phyloP scores from a whole-genome alignment of 108 stramenopile genomes.

The Fistulifera solaris region DNA sequence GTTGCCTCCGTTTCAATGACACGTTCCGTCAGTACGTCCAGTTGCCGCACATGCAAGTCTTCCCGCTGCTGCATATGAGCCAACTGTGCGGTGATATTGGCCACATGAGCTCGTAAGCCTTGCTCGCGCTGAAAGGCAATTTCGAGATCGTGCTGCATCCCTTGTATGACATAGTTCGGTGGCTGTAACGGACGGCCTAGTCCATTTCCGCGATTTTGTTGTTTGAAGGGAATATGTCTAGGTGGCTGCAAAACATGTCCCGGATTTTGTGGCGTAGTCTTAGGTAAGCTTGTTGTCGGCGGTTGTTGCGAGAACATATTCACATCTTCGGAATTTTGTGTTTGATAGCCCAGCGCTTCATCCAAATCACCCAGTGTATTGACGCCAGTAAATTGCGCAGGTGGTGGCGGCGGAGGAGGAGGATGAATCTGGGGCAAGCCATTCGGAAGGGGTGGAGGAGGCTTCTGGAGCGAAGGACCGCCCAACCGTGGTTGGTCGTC shows the following conservation, averaged over 20 bases:
- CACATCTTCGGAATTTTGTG: not conserved
- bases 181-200: not conserved
- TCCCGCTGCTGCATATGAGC: constrained; percentile 29
- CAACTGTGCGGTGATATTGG: constrained; percentile 31
- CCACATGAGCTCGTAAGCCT: constrained; percentile 21
- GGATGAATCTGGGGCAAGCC: not conserved
- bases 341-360: not conserved
- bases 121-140: constrained; percentile 21
- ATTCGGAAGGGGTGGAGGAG: not conserved
- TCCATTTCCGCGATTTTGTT: not conserved
- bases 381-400: not conserved
- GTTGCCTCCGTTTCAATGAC: constrained; percentile 53
- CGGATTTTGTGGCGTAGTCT: not conserved
- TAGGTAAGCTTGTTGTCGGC: not conserved
- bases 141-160: constrained; percentile 24
- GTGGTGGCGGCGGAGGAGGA: constrained; percentile 6
- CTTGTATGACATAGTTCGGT: not conserved
- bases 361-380: not conserved
- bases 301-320: not conserved
- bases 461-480: too few species aligned
- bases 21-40: constrained; percentile 68
- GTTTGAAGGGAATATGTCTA: not conserved
- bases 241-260: not conserved
- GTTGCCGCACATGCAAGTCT: constrained; percentile 37
- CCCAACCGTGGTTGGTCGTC: not conserved